These are phyloP conservation scores for Salvia sclarea DNA, from an alignment of 305 asterid species.

Conservation along the genomic window DNA sequence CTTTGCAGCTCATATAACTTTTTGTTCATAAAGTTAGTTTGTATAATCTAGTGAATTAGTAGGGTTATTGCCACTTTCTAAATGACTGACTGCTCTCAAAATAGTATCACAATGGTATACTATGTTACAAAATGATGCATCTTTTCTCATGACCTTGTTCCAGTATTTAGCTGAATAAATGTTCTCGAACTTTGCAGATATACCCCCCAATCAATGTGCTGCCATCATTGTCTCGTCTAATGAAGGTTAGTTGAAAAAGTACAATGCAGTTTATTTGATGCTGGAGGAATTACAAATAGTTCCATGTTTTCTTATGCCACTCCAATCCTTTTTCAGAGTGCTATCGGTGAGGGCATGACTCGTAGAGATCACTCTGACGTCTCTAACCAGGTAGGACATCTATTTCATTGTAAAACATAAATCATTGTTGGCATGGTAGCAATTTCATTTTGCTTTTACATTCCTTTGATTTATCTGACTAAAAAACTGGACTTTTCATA, in stretches of 20 bases:
- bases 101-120: slow-evolving; percentile 11
- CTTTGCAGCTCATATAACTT: background rate
- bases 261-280: background rate
- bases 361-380: slow-evolving; percentile 96
- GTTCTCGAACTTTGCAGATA: slow-evolving; percentile 52
- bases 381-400: slow-evolving; percentile 74
- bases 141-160: background rate
- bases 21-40: slow-evolving; percentile 1
- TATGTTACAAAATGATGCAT: background rate
- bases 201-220: slow-evolving; percentile 98
- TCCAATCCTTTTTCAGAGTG: slow-evolving; percentile 63
- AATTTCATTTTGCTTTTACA: background rate
- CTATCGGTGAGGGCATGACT: slow-evolving; percentile 99
- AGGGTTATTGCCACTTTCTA: background rate
- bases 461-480: slow-evolving; percentile 1
- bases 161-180: slow-evolving; percentile 25
- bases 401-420: background rate
- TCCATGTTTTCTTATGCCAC: background rate
- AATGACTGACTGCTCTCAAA: background rate
- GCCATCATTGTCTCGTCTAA: slow-evolving; percentile 93
- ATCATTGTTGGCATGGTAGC: background rate
- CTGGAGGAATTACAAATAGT: background rate
- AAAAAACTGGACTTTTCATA: background rate
- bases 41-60: background rate
- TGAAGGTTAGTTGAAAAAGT: slow-evolving; percentile 66